Evolutionary conservation across 116 monocot genomes (phyloP).

Genomic region (Papilionanthe hybrid): DNA sequence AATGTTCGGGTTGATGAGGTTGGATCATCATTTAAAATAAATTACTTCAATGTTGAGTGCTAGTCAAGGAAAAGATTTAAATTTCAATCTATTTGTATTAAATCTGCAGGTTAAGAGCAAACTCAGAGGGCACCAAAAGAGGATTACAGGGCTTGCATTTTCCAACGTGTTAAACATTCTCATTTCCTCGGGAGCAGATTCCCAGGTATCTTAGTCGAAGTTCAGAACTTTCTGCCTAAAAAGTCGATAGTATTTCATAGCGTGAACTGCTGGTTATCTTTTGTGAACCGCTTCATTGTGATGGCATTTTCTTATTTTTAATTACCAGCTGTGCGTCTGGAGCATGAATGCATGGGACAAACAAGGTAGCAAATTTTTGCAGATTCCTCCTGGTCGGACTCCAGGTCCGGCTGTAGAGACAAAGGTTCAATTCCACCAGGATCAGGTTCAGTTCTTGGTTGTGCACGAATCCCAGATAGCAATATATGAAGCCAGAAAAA

Average conservation of each 20-base stretch:
- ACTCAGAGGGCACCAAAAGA: conserved; percentile 57
- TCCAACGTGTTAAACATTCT: conserved; percentile 44
- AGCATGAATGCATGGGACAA: conserved; percentile 38
- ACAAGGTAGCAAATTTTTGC: conserved; percentile 26
- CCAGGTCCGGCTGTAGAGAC: conserved; percentile 21
- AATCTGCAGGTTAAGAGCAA: conserved; percentile 47
- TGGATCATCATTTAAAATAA: conserved; percentile 8
- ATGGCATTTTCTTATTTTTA: not conserved
- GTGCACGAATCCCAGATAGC: conserved; percentile 38
- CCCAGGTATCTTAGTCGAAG: conserved; percentile 32
- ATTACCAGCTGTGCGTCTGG: conserved; percentile 34
- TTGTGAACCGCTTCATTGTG: not conserved
- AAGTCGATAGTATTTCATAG: not conserved
- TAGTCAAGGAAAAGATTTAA: not conserved
- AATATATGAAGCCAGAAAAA: conserved; percentile 40
- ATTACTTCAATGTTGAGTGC: not conserved
- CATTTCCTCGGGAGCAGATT: conserved; percentile 67
- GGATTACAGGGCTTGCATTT: conserved; percentile 70
- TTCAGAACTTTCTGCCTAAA: not conserved
- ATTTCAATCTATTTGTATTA: not conserved
- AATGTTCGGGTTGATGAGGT: conserved; percentile 74
- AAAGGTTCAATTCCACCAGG: conserved; percentile 40
- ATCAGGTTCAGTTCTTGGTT: conserved; percentile 36
- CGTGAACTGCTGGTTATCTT: too few species aligned
- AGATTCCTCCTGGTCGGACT: conserved; percentile 18